Evolutionary conservation across 1,284 basidiomycete species (phyloP), one percentile per base, ranked within the genome.

Genomic region (Ganoderma leucocontextum): DNA sequence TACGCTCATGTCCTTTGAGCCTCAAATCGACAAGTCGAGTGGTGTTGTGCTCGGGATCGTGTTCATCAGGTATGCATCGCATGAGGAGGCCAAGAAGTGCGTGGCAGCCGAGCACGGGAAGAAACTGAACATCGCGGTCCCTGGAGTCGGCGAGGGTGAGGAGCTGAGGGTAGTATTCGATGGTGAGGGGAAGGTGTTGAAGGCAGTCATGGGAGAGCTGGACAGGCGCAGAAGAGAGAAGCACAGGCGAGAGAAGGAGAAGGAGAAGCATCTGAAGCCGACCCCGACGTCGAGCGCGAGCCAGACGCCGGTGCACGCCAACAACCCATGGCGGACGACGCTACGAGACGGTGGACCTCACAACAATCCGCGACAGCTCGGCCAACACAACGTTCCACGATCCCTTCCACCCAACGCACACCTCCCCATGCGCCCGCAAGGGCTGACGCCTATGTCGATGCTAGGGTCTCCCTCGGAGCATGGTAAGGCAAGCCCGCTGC

Each of bases 21-120:
- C 92, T 44, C 94, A 96, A 77, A 88, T 93, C 70, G 94, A 98
- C 80, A 86, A 88, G 60, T 85, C 87, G 63, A 95, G 91, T 25
- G 96, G 96, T 15, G 91, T 89, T 70, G 89, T 92, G 17, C 85
- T 98, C 4, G 96, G 96, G 7, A 89, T 98, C 52, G 90, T 94
- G 63, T 90, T 89, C 77, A 86, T 98, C 74, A 89, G 87, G 70
- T 98, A 87, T 78, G 79, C 76, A 9, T 80, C 82, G 0, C 86
- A 88, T 68, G 88, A 89, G 22, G 89, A 91, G 66, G 91, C 91
- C 65, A 86, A 80, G 78, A 84, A 80, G 73, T 95, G 90, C 78
- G 85, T 86, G 65, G 86, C 86, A 74, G 83, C 83, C 73, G 87
- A 91, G 73, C 81, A 91, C 69, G 89, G 89, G 41, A 85, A 85